Conservation (phyloP, 306 rosid species). For the Sophora flavescens region DNA sequence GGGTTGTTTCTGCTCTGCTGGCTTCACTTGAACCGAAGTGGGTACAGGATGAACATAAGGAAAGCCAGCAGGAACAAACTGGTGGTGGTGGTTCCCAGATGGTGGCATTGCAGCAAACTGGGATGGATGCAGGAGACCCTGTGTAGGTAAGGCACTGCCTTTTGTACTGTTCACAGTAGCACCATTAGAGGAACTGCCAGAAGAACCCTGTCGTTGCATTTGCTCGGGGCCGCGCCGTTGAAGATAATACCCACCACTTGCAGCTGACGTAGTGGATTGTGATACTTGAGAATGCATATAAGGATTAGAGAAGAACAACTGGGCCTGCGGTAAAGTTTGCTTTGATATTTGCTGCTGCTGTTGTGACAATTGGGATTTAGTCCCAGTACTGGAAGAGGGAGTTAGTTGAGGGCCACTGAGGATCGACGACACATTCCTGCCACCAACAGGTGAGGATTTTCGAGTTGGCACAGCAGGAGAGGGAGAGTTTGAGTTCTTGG, state of each 20-base stretch:
- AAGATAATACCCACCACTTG: constrained; percentile 64
- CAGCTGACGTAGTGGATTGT: constrained; percentile 65
- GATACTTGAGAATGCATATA: constrained; percentile 64
- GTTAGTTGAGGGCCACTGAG: constrained; percentile 71
- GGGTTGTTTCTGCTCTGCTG: constrained; percentile 95
- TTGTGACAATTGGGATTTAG: constrained; percentile 63
- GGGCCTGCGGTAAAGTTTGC: constrained; percentile 73
- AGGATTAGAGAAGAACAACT: constrained; percentile 60
- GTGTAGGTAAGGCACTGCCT: constrained; percentile 63
- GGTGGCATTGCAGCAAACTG: constrained; percentile 65
- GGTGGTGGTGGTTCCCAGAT: constrained; percentile 80
- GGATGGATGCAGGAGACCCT: constrained; percentile 71
- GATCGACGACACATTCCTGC: constrained; percentile 78
- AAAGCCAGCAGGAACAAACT: constrained; percentile 63
- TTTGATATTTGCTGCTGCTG: constrained; percentile 65
- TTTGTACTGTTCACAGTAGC: constrained; percentile 61
- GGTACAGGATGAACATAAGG: constrained; percentile 75
- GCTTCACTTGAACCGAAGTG: constrained; percentile 77
- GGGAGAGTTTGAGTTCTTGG: constrained; percentile 57
- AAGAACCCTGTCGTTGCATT: constrained; percentile 66
- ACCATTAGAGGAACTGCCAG: constrained; percentile 67
- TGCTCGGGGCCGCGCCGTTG: constrained; percentile 74
- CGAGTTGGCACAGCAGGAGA: constrained; percentile 55
- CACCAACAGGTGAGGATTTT: constrained; percentile 88
- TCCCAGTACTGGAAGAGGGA: constrained; percentile 60